Evolutionary conservation across 305 asterid species (phyloP), one percentile per base, ranked within the genome.

Genomic region (Plantago coronopus): DNA sequence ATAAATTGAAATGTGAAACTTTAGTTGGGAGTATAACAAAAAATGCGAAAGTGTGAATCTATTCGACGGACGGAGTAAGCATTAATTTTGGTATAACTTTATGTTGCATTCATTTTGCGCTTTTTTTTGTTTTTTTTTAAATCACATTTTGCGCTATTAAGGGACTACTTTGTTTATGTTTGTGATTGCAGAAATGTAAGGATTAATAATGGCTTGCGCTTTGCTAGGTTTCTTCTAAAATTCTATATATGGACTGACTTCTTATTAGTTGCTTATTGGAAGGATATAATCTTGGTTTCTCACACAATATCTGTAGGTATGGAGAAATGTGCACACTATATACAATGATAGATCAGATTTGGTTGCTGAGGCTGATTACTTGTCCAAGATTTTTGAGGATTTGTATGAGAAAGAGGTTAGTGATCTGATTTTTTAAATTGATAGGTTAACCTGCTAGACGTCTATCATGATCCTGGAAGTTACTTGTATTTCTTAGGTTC

Each of bases 381-480:
- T 87, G 73, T 83, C 83, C 54, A 62, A 76, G 38, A 77, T 64
- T 69, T 93, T 89, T 69, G 97, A 88, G 78, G 89, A 74, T 54
- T 73, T 85, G 46, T 93, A 85, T 48, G 85, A 81, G 73, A 77
- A 81, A 70, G 95, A 93, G 95, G 99, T 93, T 48, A 62, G 69
- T 57, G 40, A 17, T n/a, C 47, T 19, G 22, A 13, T 20, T n/a
- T 10, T 49, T 7, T 49, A 10, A 49, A 49, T 23, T 49, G 31
- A 49, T 49, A 20, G 29, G 5, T 49, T 49, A 9, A 10, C 49
- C 62, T 46, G 23, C 46, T 61, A 48, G 46, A 48, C 43, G 51
- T 45, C 21, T 45, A 10, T 45, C 57, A 48, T 12, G 23, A 17
- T 53, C 57, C 62, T 42, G 56, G 57, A 44, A 49, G 60, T 48